Evolutionary conservation across 164 flowering plant species (phyloP).

Genomic region (Macadamia integrifolia): DNA sequence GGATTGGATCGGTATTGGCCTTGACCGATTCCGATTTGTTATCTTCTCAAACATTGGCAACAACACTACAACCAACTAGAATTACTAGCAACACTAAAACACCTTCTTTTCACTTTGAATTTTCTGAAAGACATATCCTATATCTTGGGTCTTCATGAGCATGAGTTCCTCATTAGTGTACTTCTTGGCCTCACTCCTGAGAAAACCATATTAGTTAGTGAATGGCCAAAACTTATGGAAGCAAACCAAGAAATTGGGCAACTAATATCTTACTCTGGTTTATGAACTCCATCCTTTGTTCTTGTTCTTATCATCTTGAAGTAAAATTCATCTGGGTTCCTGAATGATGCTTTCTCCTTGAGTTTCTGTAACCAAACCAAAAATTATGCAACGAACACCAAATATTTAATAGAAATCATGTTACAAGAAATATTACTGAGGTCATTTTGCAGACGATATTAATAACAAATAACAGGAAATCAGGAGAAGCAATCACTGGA

Average conservation of each 20-base stretch:
- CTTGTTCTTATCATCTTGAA: constrained; percentile 67
- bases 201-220: neutral
- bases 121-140: constrained; percentile 74
- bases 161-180: constrained; percentile 67
- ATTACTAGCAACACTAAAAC: no score
- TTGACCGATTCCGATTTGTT: no score
- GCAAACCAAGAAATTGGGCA: neutral
- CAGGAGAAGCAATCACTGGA: neutral
- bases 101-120: constrained; percentile 79
- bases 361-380: constrained; percentile 51
- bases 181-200: constrained; percentile 63
- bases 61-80: no score
- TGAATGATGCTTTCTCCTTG: constrained; percentile 70
- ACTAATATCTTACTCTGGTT: constrained; percentile 39
- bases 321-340: constrained; percentile 91
- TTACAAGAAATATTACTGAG: neutral
- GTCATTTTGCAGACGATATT: neutral
- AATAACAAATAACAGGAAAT: neutral
- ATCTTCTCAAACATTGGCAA: no score
- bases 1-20: no score
- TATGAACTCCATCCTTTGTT: constrained; percentile 68
- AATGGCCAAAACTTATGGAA: neutral
- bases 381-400: neutral
- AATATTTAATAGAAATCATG: neutral
- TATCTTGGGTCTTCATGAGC: constrained; percentile 92